Percentiles rank a stretch among this genome's conserved stretches.
Conservation (phyloP, 208 protist genomes). For the Endotrypanum monterogeii region DNA sequence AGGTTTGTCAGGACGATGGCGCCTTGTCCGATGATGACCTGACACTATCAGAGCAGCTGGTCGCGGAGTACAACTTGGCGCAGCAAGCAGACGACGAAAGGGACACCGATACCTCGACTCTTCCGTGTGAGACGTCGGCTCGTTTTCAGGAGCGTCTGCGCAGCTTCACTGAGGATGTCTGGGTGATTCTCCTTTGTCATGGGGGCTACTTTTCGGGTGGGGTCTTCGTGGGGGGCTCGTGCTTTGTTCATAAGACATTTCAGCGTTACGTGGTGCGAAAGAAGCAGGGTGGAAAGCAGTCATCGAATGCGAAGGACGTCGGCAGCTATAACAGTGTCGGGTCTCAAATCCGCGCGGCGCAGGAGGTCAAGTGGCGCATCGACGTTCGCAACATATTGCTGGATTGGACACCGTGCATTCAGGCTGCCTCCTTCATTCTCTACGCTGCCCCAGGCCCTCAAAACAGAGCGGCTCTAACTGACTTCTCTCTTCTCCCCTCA, state of each 20-base stretch:
- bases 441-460: slow-evolving; percentile 87
- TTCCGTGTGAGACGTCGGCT: slow-evolving; percentile 38
- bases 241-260: slow-evolving; percentile 83
- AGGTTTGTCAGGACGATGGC: slow-evolving; percentile 23
- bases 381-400: slow-evolving; percentile 79
- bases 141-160: slow-evolving; percentile 38
- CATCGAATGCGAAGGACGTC: slow-evolving; percentile 75
- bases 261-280: slow-evolving; percentile 93
- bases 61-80: slow-evolving; percentile 64
- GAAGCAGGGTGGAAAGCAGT: slow-evolving; percentile 93
- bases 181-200: slow-evolving; percentile 87
- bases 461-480: slow-evolving; percentile 75
- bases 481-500: slow-evolving; percentile 47
- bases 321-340: slow-evolving; percentile 80
- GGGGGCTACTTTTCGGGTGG: slow-evolving; percentile 91
- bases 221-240: slow-evolving; percentile 58
- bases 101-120: slow-evolving; percentile 11
- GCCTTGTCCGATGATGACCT: slow-evolving; percentile 3
- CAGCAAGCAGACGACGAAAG: slow-evolving; percentile 52
- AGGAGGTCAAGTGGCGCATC: slow-evolving; percentile 86
- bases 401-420: slow-evolving; percentile 73
- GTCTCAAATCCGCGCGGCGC: slow-evolving; percentile 82
- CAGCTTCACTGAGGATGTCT: slow-evolving; percentile 40
- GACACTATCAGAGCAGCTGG: slow-evolving; percentile 67
- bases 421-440: slow-evolving; percentile 72